A percentile compares a stretch with the other conserved stretches of the same genome.
These are phyloP conservation scores for Sporothrix curviconia DNA, from an alignment of 2,329 filamentous ascomycete genomes.

Conservation along the genomic window DNA sequence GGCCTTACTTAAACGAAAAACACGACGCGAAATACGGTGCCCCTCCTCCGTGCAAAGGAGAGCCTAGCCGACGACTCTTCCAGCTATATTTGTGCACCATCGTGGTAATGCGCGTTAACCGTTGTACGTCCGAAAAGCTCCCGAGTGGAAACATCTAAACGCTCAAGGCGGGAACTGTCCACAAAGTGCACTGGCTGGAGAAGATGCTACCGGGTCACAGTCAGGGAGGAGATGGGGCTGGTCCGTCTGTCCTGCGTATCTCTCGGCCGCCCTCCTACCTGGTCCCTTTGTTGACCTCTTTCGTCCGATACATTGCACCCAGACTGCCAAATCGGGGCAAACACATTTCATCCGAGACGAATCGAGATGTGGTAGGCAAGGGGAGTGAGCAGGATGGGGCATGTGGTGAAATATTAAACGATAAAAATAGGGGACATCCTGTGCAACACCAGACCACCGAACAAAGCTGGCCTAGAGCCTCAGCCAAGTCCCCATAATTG, in stretches of 20 bases:
- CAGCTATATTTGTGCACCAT: too few species aligned
- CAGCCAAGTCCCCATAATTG: neutral
- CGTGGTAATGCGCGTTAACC: neutral
- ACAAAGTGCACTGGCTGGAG: neutral
- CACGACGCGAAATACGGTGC: neutral
- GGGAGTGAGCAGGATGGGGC: too few species aligned
- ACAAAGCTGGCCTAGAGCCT: neutral
- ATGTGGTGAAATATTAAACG: neutral
- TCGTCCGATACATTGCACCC: neutral
- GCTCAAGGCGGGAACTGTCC: neutral
- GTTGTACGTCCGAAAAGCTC: neutral
- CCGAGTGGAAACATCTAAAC: neutral
- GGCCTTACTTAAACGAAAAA: neutral
- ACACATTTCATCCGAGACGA: neutral
- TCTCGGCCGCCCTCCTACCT: neutral
- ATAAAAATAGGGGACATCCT: neutral
- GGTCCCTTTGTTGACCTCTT: neutral
- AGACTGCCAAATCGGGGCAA: neutral
- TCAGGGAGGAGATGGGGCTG: neutral
- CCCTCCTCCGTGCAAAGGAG: neutral
- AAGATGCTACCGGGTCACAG: neutral
- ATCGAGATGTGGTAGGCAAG: neutral
- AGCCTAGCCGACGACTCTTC: neutral
- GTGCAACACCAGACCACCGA: neutral
- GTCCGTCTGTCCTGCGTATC: neutral